Evolutionary conservation across 257 asterid species (phyloP).

Genomic region (Fraxinus americana): DNA sequence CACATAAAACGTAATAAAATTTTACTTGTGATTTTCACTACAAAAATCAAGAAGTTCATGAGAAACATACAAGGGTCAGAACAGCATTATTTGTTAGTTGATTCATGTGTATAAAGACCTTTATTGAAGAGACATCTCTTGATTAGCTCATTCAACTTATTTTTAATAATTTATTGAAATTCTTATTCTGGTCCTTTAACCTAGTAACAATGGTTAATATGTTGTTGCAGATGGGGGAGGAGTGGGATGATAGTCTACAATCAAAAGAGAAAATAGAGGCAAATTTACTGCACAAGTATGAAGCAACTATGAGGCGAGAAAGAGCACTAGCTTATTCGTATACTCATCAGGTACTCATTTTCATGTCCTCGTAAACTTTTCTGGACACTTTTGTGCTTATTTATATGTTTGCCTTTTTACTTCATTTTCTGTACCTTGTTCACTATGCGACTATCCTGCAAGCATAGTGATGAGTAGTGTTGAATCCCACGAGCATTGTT

Average conservation of each 20-base stretch:
- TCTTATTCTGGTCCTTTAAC: slow-evolving; percentile 21
- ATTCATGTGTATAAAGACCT: background rate
- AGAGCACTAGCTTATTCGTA: slow-evolving; percentile 91
- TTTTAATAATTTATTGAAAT: slow-evolving; percentile 13
- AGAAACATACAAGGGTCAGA: background rate
- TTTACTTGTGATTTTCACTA: background rate
- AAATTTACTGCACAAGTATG: slow-evolving; percentile 71
- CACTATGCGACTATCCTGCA: too few relatives aligned
- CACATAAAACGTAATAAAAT: background rate
- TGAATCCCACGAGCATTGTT: too few relatives aligned
- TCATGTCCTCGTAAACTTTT: background rate
- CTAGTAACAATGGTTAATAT: slow-evolving; percentile 8
- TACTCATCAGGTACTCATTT: slow-evolving; percentile 80
- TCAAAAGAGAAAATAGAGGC: slow-evolving; percentile 84
- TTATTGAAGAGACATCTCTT: background rate
- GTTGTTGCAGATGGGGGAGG: slow-evolving; percentile 78
- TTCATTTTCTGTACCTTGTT: too few relatives aligned
- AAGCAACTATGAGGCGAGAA: slow-evolving; percentile 92
- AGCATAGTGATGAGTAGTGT: too few relatives aligned
- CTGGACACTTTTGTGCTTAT: too few relatives aligned
- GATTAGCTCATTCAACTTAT: background rate
- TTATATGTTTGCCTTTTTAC: too few relatives aligned
- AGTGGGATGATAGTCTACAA: slow-evolving; percentile 83
- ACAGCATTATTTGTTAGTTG: background rate
- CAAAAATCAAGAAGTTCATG: background rate